Base-by-base conservation (phyloP, 1,284 basidiomycete genomes). In the Malassezia globosa region DNA sequence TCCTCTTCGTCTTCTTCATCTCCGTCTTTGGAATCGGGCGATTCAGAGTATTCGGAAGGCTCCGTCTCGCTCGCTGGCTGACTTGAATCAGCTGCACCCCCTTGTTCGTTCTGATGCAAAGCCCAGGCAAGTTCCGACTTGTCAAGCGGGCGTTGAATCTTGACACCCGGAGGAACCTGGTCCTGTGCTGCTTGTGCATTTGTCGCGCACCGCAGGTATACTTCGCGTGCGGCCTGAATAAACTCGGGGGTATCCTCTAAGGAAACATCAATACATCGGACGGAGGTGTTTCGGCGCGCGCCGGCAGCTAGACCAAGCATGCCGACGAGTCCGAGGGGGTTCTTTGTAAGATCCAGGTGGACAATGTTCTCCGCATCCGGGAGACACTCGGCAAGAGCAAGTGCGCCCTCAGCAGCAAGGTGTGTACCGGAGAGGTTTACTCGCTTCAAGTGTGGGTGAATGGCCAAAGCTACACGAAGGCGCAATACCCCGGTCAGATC, bases 181-280 rank as follows among this genome's bases (percentile, higher is more conserved):
- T 21, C 26, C 26, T 4, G 7, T 4, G 19, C 41, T 6, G n/a
- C 31, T 22, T 29, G 10, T 7, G 25, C 16, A 24, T 16, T 34
- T 7, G n/a, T 6, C 11, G 29, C 41, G 13, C 41, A 43, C 14
- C 23, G 19, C 8, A 21, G 14, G 19, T 43, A 43, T 16, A 43
- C 22, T 1, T 18, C 16, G 29, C 42, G 35, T 24, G 48, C 42
- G 19, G 27, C 23, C 8, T 24, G 13, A n/a, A 26, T 18, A 26
- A 35, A 25, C 64, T 65, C 37, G 45, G 44, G 18, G 54, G 46
- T 31, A 42, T 48, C 7, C 63, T 67, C 77, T 10, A 94, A 81
- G 70, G 90, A 96, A 38, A 97, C 72, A 73, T 99, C 92, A 42
- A 97, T 76, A 67, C 92, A 97, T 0, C 94, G 78, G 76, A 97